A percentile compares a stretch with the other conserved stretches of the same genome.
Evolutionary conservation across 2,329 filamentous ascomycete species (phyloP).

Genomic region (Annulohypoxylon truncatum): DNA sequence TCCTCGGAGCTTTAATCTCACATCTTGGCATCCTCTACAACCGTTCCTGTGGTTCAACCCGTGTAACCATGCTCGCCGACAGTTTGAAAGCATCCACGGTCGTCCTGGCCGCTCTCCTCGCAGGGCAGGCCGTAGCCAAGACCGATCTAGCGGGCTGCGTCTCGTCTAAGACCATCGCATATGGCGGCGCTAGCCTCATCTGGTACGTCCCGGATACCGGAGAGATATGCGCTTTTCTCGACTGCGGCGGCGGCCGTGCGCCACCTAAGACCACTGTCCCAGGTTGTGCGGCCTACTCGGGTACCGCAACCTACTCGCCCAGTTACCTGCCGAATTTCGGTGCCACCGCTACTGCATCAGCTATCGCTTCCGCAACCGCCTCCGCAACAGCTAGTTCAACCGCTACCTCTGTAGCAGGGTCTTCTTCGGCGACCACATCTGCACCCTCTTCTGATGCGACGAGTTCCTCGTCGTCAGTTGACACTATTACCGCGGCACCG

Average conservation of each 20-base stretch:
- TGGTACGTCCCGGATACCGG: conserved; percentile 73
- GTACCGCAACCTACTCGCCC: conserved; percentile 66
- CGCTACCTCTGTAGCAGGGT: conserved; percentile 1
- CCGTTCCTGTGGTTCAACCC: not conserved
- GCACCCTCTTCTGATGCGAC: not conserved
- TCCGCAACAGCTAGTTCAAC: conserved; percentile 19
- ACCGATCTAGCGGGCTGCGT: conserved; percentile 62
- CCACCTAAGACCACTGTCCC: conserved; percentile 72
- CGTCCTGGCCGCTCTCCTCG: conserved; percentile 43
- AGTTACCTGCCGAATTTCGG: conserved; percentile 57
- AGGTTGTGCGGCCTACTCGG: conserved; percentile 67
- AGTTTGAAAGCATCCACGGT: conserved; percentile 22
- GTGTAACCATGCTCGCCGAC: conserved; percentile 22
- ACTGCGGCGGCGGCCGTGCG: conserved; percentile 75
- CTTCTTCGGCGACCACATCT: conserved; percentile 7
- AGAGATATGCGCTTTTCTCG: conserved; percentile 72
- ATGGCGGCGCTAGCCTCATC: conserved; percentile 59
- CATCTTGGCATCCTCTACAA: not conserved
- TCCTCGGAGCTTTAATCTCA: not conserved
- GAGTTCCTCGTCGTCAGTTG: not conserved
- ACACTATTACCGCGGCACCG: conserved; percentile 13
- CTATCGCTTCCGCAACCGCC: not conserved
- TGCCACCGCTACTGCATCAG: conserved; percentile 6
- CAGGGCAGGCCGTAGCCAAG: conserved; percentile 53
- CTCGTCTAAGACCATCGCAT: conserved; percentile 51